Conservation (phyloP, 192 early-diverging fungal species). For the Pilaira anomala region DNA sequence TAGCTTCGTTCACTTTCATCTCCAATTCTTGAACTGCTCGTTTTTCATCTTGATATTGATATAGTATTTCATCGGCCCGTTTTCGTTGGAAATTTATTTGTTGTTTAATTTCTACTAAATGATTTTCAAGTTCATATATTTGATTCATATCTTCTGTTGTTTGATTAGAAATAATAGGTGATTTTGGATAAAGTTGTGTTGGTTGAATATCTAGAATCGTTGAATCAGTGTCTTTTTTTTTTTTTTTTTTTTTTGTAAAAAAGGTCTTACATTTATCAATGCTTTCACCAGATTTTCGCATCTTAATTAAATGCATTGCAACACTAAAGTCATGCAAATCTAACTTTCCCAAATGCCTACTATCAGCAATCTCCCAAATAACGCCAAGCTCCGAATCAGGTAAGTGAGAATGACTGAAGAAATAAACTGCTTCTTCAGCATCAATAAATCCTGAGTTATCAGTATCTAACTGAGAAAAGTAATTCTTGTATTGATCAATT, state of each 20-base stretch:
- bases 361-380: slow-evolving; percentile 65
- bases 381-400: slow-evolving; percentile 31
- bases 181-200: no score
- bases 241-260: background rate
- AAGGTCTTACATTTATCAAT: background rate
- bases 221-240: background rate
- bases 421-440: slow-evolving; percentile 43
- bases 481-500: slow-evolving; percentile 64
- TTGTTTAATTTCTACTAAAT: no score
- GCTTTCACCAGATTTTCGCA: slow-evolving; percentile 44
- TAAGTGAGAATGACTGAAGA: slow-evolving; percentile 35
- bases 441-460: slow-evolving; percentile 59
- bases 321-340: slow-evolving; percentile 72
- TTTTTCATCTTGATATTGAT: background rate
- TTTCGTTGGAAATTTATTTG: background rate
- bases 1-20: background rate
- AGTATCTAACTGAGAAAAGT: slow-evolving; percentile 75
- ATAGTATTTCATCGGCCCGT: background rate
- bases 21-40: background rate
- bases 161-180: no score
- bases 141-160: no score
- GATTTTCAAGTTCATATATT: no score
- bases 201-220: background rate
- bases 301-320: slow-evolving; percentile 75
- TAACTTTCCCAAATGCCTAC: slow-evolving; percentile 54